Base-by-base conservation (phyloP, 2,329 filamentous ascomycete genomes). In the Chaetomiaceae sp. region DNA sequence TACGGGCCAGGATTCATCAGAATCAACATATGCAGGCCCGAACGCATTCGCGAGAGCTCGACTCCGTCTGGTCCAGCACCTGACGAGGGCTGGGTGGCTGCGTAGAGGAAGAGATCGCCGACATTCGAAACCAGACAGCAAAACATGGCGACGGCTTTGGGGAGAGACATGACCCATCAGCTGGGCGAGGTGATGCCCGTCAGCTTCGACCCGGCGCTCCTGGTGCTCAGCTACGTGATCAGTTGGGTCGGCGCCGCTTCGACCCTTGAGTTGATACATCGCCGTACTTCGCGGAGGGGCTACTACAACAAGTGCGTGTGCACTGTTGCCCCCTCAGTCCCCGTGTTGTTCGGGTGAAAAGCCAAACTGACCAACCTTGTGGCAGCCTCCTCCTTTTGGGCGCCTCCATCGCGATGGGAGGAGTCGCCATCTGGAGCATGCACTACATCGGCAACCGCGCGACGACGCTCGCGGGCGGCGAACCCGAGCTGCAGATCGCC, bases 401-500 rank as follows among this genome's bases (percentile, higher is more conserved):
- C 29, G 78, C 84, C 6, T 78, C 84, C 4, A 68, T 86, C 20
- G 77, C 79, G 3, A 87, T 88, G 83, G 84, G 84, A 7, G 84
- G 82, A 3, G 79, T 88, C 50, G 72, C 83, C 32, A 86, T 86
- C 48, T 88, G 82, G 83, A 84, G 77, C 57, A 86, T 86, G 76
- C 87, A 93, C 62, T 91, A 86, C 58, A 84, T 93, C 54, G 88
- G 87, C 18, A 91, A 93, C 61, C 76, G 84, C 42, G 87, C 88
- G 12, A 85, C 91, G 50, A 70, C 84, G 20, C 74, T 95, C 15
- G 83, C 75, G 32, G 55, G 81, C 52, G 84, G 84, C 32, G 66
- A 78, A 49, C 52, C 68, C 11, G 68, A 77, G 29, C 69, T 88
- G 10, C 86, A 91, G 54, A 82, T 93, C 42, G 74, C 79, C 29